Conservation (phyloP, 1,284 basidiomycete genomes). For the Prillingera fragicola region DNA sequence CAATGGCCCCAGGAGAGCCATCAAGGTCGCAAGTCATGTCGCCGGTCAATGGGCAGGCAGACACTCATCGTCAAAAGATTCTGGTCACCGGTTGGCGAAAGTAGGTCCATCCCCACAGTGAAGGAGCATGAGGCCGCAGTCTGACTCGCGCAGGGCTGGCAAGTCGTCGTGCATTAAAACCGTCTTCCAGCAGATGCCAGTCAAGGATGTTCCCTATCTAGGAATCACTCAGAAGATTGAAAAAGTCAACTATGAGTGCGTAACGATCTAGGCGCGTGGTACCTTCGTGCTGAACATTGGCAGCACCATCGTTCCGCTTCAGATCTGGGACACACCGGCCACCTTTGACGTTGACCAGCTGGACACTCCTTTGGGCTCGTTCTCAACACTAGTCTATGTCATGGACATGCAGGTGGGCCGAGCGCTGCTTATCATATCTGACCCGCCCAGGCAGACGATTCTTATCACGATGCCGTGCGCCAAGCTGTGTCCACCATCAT, state of each 20-base stretch:
- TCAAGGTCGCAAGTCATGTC: not conserved
- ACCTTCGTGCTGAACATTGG: no score
- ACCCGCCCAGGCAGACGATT: conserved; percentile 46
- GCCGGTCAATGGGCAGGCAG: no score
- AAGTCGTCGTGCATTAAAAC: conserved; percentile 91
- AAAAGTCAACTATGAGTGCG: conserved; percentile 75
- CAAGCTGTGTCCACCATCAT: conserved; percentile 72
- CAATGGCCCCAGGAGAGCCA: not conserved
- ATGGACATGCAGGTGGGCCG: conserved; percentile 81
- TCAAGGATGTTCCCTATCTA: conserved; percentile 86
- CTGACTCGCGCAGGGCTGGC: conserved; percentile 60
- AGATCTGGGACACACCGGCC: conserved; percentile 93
- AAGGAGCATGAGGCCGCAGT: not conserved
- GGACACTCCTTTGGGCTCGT: conserved; percentile 64
- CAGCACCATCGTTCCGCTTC: conserved; percentile 84
- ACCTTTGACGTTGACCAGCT: conserved; percentile 70
- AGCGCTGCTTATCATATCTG: conserved; percentile 46
- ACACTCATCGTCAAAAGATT: conserved; percentile 53
- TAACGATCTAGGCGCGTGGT: no score
- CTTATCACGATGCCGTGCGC: conserved; percentile 61
- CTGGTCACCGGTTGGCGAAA: conserved; percentile 72
- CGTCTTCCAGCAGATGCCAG: conserved; percentile 74
- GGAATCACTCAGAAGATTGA: conserved; percentile 75
- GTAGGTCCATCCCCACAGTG: conserved; percentile 45
- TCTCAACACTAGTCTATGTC: conserved; percentile 84